These are phyloP conservation scores for Emericellopsis atlantica DNA, from an alignment of 2,329 filamentous ascomycete genomes.

Conservation along the genomic window DNA sequence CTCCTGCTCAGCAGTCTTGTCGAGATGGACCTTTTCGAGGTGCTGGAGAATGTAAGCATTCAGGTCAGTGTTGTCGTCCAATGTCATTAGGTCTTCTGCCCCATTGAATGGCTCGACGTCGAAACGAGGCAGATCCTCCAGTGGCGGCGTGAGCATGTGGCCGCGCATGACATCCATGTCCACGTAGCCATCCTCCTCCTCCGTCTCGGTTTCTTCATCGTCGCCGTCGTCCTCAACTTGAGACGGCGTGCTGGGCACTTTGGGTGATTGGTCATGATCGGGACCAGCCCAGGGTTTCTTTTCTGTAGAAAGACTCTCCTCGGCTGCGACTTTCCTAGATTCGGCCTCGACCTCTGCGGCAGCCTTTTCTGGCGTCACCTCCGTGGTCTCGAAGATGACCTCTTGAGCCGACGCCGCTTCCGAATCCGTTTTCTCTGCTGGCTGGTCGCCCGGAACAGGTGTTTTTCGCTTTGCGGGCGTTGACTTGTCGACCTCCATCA, in stretches of 20 bases:
- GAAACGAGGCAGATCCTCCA: constrained; percentile 39
- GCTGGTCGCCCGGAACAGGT: neutral
- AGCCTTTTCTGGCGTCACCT: neutral
- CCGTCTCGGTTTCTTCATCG: constrained; percentile 41
- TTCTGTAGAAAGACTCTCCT: neutral
- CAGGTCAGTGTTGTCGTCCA: constrained; percentile 25
- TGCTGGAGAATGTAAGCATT: constrained; percentile 32
- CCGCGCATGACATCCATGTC: constrained; percentile 35
- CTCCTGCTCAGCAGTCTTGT: constrained; percentile 23
- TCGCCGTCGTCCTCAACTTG: constrained; percentile 35
- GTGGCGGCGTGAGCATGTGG: constrained; percentile 39
- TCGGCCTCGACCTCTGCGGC: neutral
- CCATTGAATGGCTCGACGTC: constrained; percentile 32
- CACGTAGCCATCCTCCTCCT: constrained; percentile 37
- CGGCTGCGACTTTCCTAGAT: neutral
- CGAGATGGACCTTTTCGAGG: constrained; percentile 26
- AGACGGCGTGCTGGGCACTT: constrained; percentile 31
- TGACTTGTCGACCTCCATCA: neutral
- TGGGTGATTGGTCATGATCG: constrained; percentile 5
- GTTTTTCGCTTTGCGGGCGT: constrained; percentile 1
- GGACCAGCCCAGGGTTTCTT: neutral
- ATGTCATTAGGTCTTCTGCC: constrained; percentile 28
- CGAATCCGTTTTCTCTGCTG: neutral
- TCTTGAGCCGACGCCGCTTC: neutral
- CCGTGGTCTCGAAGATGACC: neutral